Conservation (phyloP, 495 filamentous ascomycete genomes). For the Neurospora cerealis region DNA sequence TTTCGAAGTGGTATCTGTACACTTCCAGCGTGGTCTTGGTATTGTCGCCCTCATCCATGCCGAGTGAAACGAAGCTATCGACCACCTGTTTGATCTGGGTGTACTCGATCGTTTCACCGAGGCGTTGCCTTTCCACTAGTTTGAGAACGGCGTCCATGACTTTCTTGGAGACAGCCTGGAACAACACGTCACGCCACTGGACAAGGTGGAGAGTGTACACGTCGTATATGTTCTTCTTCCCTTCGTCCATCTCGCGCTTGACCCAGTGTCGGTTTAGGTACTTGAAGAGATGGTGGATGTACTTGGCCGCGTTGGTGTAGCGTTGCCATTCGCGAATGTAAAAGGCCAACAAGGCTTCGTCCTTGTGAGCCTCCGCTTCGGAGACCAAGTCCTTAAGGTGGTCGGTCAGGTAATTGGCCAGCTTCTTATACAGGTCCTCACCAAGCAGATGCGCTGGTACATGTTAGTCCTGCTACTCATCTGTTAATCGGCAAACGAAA, state of each 20-base stretch:
- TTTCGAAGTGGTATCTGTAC: constrained; percentile 84
- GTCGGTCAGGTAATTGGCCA: constrained; percentile 69
- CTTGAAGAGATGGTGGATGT: constrained; percentile 91
- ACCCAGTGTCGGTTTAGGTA: constrained; percentile 99
- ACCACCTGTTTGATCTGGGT: constrained; percentile 95
- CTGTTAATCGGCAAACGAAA: not conserved
- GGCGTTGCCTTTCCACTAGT: constrained; percentile 93
- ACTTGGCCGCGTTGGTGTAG: constrained; percentile 91
- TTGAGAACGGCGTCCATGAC: constrained; percentile 94
- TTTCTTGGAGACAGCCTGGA: constrained; percentile 66
- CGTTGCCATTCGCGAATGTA: constrained; percentile 96
- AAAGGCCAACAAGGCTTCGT: constrained; percentile 86
- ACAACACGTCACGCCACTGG: constrained; percentile 88
- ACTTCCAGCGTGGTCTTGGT: constrained; percentile 92
- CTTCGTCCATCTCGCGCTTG: constrained; percentile 96
- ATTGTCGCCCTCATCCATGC: constrained; percentile 85
- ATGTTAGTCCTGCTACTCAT: constrained; percentile 2
- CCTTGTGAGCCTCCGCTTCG: constrained; percentile 64
- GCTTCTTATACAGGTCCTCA: constrained; percentile 89
- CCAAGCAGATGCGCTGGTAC: constrained; percentile 76
- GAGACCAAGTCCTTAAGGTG: constrained; percentile 60
- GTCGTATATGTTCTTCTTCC: constrained; percentile 96
- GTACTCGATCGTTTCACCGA: constrained; percentile 97
- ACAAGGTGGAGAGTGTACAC: constrained; percentile 96
- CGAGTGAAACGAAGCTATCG: constrained; percentile 91